Base-by-base conservation (phyloP, 306 rosid species). In the Sophora flavescens region DNA sequence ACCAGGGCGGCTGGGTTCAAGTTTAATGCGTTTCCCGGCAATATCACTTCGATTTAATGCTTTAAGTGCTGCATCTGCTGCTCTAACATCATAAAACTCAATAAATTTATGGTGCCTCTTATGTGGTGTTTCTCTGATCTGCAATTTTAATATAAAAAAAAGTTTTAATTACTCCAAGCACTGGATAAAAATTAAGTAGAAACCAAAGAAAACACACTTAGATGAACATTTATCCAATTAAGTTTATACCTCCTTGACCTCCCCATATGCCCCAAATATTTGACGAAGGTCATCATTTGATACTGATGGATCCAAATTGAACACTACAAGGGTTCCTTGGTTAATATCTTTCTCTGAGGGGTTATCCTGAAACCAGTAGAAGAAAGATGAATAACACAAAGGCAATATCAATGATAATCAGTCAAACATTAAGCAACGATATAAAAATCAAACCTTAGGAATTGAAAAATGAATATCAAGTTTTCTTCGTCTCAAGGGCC, bases 1-100 rank as follows among this genome's bases (percentile, higher is more conserved):
- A 58, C 98, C 98, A 77, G 98, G 98, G 52, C 98, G 98, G 77
- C 98, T 93, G 6, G 97, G 98, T 89, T 93, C 98, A 39, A 93
- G 98, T 75, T 93, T 93, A 80, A 93, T 93, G 72, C 97, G 93
- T 69, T 93, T 93, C 68, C 98, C 98, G 68, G 97, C 98, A 73
- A 93, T 93, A 80, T 93, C 98, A 80, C 98, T 85, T 81, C 97
- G 84, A 83, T 93, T 93, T 82, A 93, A 85, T 78, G 96, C 93
- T 80, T 89, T 87, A 38, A 93, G 90, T 44, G 98, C 98, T 67
- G 93, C 96, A 70, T 93, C 97, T 3, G 98, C 93, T 18, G 87
- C 96, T 88, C 98, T 88, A 84, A 93, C 93, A 48, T 93, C 98
- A 82, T 89, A 91, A 87, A 82, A 93, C 54, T 93, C 98, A 52